Evolutionary conservation across 2,329 filamentous ascomycete species (phyloP).

Genomic region (Macrophomina pseudophaseolina): DNA sequence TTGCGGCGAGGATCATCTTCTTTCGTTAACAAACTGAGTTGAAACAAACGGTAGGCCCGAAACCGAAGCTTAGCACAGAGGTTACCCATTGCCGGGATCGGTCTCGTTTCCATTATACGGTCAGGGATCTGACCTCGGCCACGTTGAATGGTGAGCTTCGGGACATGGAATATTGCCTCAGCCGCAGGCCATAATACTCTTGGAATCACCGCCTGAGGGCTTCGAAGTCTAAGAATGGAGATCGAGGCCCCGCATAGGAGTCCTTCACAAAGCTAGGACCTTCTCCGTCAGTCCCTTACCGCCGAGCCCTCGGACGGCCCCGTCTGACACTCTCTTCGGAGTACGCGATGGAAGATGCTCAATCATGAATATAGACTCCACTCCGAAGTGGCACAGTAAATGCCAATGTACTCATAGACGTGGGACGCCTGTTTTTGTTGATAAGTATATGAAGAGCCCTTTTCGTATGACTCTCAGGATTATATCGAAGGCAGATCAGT

Average conservation of each 20-base stretch:
- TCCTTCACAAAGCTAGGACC: background rate
- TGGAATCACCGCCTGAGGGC: background rate
- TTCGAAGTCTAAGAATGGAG: background rate
- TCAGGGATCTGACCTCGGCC: background rate
- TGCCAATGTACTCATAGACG: background rate
- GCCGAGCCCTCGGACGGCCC: background rate
- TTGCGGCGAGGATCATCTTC: background rate
- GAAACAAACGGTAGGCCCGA: background rate
- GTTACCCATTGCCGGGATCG: conserved; percentile 3
- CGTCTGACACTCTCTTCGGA: conserved; percentile 9
- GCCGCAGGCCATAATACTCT: background rate
- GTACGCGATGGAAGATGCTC: conserved; percentile 5
- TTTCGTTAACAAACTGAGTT: background rate
- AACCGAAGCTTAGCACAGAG: conserved; percentile 11
- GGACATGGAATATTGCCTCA: background rate
- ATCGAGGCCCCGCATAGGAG: background rate
- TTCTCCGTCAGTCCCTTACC: conserved; percentile 1
- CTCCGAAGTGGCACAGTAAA: background rate
- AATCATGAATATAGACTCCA: background rate
- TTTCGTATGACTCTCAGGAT: too few species aligned
- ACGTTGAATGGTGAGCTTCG: background rate
- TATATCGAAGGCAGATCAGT: too few species aligned
- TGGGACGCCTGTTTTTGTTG: background rate
- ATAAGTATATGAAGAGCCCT: conserved; percentile 4
- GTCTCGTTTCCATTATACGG: background rate